Evolutionary conservation across 441 rosid species (phyloP), one percentile per base, ranked within the genome.

Genomic region (Erodium trifolium): DNA sequence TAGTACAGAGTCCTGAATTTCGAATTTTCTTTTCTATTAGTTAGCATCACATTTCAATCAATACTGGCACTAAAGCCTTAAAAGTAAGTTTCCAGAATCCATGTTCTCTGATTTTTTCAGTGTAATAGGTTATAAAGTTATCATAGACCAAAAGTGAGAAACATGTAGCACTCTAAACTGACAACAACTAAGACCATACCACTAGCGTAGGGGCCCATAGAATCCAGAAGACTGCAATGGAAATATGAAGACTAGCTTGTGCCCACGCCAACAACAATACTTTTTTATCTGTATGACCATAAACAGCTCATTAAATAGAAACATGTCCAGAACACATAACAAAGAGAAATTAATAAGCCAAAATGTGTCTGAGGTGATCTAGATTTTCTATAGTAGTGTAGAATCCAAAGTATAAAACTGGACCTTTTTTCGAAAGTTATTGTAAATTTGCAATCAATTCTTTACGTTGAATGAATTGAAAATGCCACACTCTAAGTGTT

Each of bases 151-250:
- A 68, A 70, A 62, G 59, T 43, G 13, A 74, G 70, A 62, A 71
- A 55, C 67, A 69, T 57, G 17, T 66, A 31, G 18, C 13, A 27
- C 14, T 5, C 53, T 51, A n/a, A 65, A 62, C 49, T 18, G 5
- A 39, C 49, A 8, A 43, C 60, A 65, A 69, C 14, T 62, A 65
- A 67, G 71, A 84, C 45, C 89, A 43, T 87, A 94, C 98, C 94
- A 90, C 98, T 75, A 90, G 76, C 9, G 87, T 85, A 65, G 98
- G 93, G 43, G 98, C 91, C 99, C 98, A 94, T 23, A 94, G 85
- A 78, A 94, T 88, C 98, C 98, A 92, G 82, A 92, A 88, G 72
- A 85, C 73, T 18, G 82, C 86, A 74, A 84, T 78, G 5, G 99
- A 84, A 79, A 94, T 90, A 71, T 88, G 96, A 73, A 94, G 87